Base-by-base conservation (phyloP, 2,329 filamentous ascomycete species). In the Paecilomyces variotii region DNA sequence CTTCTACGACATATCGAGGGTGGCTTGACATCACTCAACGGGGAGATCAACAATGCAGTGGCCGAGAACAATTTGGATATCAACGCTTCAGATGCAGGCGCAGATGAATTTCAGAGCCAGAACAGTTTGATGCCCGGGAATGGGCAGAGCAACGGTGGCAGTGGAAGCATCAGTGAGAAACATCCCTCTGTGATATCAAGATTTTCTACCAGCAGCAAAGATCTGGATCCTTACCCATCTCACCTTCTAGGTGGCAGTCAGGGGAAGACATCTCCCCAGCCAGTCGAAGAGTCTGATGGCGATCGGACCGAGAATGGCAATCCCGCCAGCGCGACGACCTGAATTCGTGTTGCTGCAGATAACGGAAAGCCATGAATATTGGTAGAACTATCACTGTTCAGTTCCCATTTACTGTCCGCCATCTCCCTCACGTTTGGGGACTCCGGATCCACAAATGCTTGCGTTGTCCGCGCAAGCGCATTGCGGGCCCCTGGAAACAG, bases 1-100 rank as follows among this genome's bases (percentile, higher is more conserved):
- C 79, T 99, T 53, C 81, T 99, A 60, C 86, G 91, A 54, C 91
- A 97, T 68, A 97, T 97, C 57, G 91, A 97, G 72, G 92, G 92
- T 24, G 93, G 91, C 34, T 86, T 92, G 79, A 88, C 83, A 61
- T 89, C 88, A 68, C 73, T 91, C 61, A 76, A 75, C 27, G 86
- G 84, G 27, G 82, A 87, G 57, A 68, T 83, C 9, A 68, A 67
- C 14, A 60, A 69, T 27, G 68, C 71, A 50, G 61, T 66, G 24
- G 78, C 73, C 25, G 85, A 85, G 54, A 80, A 76, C 51, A 78
- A 76, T 62, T 78, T 74, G 60, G 79, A 75, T 57, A 76, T 76
- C 57, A 83, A 81, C 2, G n/a, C 39, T 57, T 82, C 82, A 79
- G 87, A 67, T 77, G 78, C 63, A 28, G 68, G 64, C 32, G 67